Evolutionary conservation across 176 grass and related monocot genomes (phyloP), one percentile per base, ranked within the genome.

Genomic region (Tuctoria greenei): DNA sequence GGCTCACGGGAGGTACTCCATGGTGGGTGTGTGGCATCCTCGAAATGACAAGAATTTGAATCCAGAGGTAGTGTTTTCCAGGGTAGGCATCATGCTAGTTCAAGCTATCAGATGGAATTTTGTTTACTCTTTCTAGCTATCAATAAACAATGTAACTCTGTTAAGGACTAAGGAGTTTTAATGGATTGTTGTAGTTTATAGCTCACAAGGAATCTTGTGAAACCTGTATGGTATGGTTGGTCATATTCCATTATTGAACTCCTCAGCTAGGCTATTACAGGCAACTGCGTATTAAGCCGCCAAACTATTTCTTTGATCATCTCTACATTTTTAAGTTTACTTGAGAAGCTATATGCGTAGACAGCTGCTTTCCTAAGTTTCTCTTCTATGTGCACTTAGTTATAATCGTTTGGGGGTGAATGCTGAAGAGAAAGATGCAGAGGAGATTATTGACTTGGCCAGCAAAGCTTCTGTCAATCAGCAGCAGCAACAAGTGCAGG

Each of bases 381-480:
- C 0, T 73, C 66, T 49, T 49, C 26, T 2, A 16, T 90, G 10
- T 81, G 67, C 52, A 74, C 76, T 83, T 81, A 95, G 91, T 78
- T 99, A 95, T 79, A 82, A 84, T 82, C 84, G 91, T 67, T 77
- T 95, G 54, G 95, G 95, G 71, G 67, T 77, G 55, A 82, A 92
- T 84, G 92, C 85, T 66, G 79, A 90, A 78, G 87, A 88, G 71
- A 92, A 88, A 57, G 94, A 93, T 56, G 89, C 82, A 3, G 91
- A 99, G 7, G 91, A 99, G 81, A 90, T 95, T 66, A 99, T 95
- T 72, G 84, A 90, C 8, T 69, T 99, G 86, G 89, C 89, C 66
- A 85, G 57, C 82, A 94, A 91, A 86, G 84, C 87, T n/a, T 92
- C 91, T 83, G 84, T 95, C 76, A 41, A 62, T 69, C 87, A 92